Evolutionary conservation across 306 rosid species (phyloP).

Genomic region (Hylodesmum podocarpum): DNA sequence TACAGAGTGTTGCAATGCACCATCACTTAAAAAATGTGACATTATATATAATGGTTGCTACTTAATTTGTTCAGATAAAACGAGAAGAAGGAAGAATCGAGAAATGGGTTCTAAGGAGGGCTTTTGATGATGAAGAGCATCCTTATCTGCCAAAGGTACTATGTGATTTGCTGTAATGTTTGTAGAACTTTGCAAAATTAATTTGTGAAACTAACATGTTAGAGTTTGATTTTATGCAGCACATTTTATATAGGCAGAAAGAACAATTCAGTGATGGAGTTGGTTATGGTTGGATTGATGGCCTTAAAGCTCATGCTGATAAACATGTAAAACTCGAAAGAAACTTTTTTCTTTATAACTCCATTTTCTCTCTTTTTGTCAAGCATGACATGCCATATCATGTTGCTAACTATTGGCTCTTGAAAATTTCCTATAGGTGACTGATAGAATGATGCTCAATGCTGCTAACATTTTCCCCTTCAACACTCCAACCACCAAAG

Average conservation of each 20-base stretch:
- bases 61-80: slow-evolving; percentile 50
- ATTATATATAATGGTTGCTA: neutral
- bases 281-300: slow-evolving; percentile 92
- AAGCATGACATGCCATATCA: neutral
- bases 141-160: slow-evolving; percentile 87
- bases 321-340: slow-evolving; percentile 54
- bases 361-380: neutral
- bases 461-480: slow-evolving; percentile 72
- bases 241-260: slow-evolving; percentile 80
- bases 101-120: slow-evolving; percentile 81
- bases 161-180: neutral
- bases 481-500: slow-evolving; percentile 82
- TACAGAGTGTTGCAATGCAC: neutral
- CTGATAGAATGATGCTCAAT: slow-evolving; percentile 71
- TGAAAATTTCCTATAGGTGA: slow-evolving; percentile 50
- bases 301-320: slow-evolving; percentile 76
- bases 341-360: neutral
- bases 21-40: neutral
- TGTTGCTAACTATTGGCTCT: slow-evolving; percentile 10
- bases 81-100: slow-evolving; percentile 66
- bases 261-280: slow-evolving; percentile 95
- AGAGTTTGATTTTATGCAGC: slow-evolving; percentile 47
- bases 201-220: slow-evolving; percentile 16
- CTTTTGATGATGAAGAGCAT: slow-evolving; percentile 74
- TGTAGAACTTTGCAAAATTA: neutral